Percentiles rank a stretch among this genome's conserved stretches.
phyloP scores from a whole-genome alignment of 2,329 filamentous ascomycete species.

The Fusarium nygamai region DNA sequence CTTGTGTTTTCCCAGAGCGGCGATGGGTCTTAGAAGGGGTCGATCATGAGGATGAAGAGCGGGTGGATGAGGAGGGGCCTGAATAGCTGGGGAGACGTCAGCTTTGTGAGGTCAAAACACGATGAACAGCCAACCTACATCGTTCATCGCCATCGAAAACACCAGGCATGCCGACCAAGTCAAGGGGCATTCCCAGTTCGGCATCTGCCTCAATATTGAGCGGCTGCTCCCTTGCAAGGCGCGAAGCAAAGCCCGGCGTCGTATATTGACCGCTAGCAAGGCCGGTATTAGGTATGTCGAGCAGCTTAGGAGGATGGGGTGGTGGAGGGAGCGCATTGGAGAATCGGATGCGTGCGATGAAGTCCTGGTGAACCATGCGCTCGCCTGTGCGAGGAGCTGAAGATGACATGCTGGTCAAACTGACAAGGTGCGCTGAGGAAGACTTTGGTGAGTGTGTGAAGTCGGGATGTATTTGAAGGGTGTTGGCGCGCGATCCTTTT shows the following conservation, averaged over 20 bases:
- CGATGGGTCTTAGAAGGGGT: constrained; percentile 82
- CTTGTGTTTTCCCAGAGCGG: constrained; percentile 85
- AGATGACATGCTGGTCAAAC: constrained; percentile 31
- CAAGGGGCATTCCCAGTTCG: constrained; percentile 96
- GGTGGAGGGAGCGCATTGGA: constrained; percentile 95
- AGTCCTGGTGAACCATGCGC: constrained; percentile 86
- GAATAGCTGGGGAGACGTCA: constrained; percentile 71
- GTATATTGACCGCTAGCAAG: constrained; percentile 89
- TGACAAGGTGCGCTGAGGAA: constrained; percentile 21
- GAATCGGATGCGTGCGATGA: constrained; percentile 94
- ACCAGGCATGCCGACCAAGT: constrained; percentile 92
- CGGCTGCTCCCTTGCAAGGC: constrained; percentile 89
- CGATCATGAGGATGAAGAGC: constrained; percentile 85
- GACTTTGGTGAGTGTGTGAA: neutral
- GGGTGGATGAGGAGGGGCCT: constrained; percentile 77
- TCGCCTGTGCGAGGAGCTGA: constrained; percentile 56
- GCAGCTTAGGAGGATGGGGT: constrained; percentile 92
- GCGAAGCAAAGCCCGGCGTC: constrained; percentile 87
- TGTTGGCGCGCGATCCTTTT: constrained; percentile 1
- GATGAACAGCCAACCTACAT: constrained; percentile 62
- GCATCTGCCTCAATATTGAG: constrained; percentile 97
- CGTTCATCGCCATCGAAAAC: constrained; percentile 96
- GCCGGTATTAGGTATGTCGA: constrained; percentile 95
- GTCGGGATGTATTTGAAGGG: constrained; percentile 1
- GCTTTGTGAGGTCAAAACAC: neutral